Evolutionary conservation across 2,329 filamentous ascomycete species (phyloP), one percentile per base, ranked within the genome.

Genomic region (Scorias spongiosa): DNA sequence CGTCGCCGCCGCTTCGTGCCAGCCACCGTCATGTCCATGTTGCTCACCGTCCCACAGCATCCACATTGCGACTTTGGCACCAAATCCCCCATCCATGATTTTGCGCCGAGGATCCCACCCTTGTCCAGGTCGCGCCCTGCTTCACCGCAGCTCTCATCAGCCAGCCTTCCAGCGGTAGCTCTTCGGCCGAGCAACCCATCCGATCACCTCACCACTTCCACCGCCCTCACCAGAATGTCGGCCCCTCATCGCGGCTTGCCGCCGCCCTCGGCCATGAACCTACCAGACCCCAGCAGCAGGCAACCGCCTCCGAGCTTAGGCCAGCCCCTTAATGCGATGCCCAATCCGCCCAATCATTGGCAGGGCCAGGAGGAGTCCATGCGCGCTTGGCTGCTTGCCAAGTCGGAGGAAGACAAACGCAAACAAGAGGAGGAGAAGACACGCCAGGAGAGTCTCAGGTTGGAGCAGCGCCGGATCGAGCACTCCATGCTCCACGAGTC

Each of bases 391-490:
- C 58, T 72, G 17, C 57, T 60, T 10, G 66, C 68, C 15, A 72
- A 70, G 56, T 63, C 68, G 12, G 66, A 68, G 50, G 70, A 73
- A 55, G 70, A 73, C 48, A 67, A 64, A 57, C 62, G 68, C 46
- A 69, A 66, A 57, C 68, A 72, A 58, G 70, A 73, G 55, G 69
- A 72, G 53, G 69, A 72, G 50, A 68, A 63, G 58, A 72, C 69
- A 41, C 64, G 65, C 48, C 70, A 74, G 54, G 69, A 72, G 52
- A 61, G 59, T 14, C 56, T 69, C 40, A 58, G 62, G 48, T 58
- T 72, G 39, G 70, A 73, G 54, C 69, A 71, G 50, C 67, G 70
- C 42, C 67, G 66, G 45, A 67, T 72, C 45, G 70, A 74, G 53
- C 66, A 70, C 52, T 63, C 65, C 14, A 72, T 74, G 64, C 56